Evolutionary conservation across 306 rosid genomes (phyloP), one percentile per base, ranked within the genome.

Genomic region (Glycyrrhiza uralensis): DNA sequence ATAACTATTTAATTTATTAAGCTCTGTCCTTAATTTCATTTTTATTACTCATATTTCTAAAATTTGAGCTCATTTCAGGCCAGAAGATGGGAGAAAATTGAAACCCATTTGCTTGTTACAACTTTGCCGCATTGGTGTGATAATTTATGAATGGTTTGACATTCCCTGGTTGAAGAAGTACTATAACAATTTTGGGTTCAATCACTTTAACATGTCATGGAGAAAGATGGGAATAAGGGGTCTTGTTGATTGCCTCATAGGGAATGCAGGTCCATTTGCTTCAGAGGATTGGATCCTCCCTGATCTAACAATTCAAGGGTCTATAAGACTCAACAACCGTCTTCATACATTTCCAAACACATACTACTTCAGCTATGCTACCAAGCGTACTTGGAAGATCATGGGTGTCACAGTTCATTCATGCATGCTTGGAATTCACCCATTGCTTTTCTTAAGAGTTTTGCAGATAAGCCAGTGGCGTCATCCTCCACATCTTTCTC

Each of bases 251-350:
- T 87, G 86, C 80, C 88, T 90, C 47, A 52, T 87, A 69, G 98
- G 97, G 23, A 81, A 87, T 76, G 54, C 89, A 1, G 97, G 98
- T 51, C 97, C 97, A 0, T 90, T 90, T 66, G 86, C 98, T 47
- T 84, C 97, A 8, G 92, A 85, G 1, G 98, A 93, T 66, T 93
- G 98, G 98, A 87, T 93, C 85, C 96, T 93, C 30, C 97, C 98
- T 0, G 96, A 93, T 87, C 96, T 93, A 23, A 90, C 98, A 30
- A 89, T 93, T 63, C 98, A 93, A 78, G 98, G 98, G 12, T 80
- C 98, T 58, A 50, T 84, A 30, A 73, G 33, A 49, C 90, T 87
- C 51, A 93, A 93, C 69, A 58, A 41, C 64, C 68, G 33, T 28
- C 77, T 93, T 3, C 86, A 68, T 0, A 84, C 98, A 57, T 93